These are phyloP conservation scores for Macrolepiota fuliginosa DNA, from an alignment of 768 basidiomycete genomes.

Conservation along the genomic window DNA sequence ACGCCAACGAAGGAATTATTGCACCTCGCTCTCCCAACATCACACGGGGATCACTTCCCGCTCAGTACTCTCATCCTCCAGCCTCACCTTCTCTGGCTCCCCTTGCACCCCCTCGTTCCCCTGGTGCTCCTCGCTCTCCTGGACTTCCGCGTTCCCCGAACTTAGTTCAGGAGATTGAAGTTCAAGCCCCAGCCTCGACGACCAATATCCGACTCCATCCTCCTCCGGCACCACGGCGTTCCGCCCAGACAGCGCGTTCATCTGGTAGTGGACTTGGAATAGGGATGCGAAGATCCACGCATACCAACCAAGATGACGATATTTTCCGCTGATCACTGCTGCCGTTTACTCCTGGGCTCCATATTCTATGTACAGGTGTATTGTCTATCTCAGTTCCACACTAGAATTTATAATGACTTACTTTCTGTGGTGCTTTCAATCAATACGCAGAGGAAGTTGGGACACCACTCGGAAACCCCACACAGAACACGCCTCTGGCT, in stretches of 20 bases:
- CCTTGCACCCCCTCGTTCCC: conserved; percentile 33
- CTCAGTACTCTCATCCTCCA: conserved; percentile 23
- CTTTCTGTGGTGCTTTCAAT: not conserved
- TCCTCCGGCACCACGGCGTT: conserved; percentile 21
- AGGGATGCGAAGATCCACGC: conserved; percentile 21
- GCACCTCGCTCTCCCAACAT: conserved; percentile 54
- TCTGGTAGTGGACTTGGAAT: conserved; percentile 24
- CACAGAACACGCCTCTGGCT: no score
- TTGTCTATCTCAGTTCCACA: not conserved
- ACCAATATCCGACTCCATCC: conserved; percentile 37
- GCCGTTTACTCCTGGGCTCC: not conserved
- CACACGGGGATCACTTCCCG: conserved; percentile 30
- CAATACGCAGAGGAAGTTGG: no score
- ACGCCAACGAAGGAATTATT: conserved; percentile 66
- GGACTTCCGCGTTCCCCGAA: conserved; percentile 37
- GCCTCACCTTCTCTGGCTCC: conserved; percentile 27
- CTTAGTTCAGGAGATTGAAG: conserved; percentile 32
- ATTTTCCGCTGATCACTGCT: conserved; percentile 3
- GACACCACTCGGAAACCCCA: no score
- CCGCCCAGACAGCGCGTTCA: conserved; percentile 19
- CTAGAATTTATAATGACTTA: not conserved
- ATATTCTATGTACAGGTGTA: not conserved
- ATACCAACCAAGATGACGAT: conserved; percentile 15
- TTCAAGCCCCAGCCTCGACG: conserved; percentile 19
- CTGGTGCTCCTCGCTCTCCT: conserved; percentile 22